Evolutionary conservation across 306 rosid genomes (phyloP), one percentile per base, ranked within the genome.

Genomic region (Prunus mira): DNA sequence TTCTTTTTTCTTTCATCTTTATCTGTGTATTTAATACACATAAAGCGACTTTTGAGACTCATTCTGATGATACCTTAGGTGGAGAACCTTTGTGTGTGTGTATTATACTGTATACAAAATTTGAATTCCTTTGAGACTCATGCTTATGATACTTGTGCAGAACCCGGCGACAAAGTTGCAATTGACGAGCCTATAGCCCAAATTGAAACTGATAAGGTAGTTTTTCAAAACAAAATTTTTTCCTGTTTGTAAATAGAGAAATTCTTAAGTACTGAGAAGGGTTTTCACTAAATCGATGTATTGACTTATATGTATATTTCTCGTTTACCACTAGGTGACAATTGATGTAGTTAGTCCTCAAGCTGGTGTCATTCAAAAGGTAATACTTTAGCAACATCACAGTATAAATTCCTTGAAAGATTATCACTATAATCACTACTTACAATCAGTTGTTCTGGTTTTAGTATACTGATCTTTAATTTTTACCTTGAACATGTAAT

Each of bases 151-250:
- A 24, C 43, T 24, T 69, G 67, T 63, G 77, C 89, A 89, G 93
- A 87, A 56, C 89, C 90, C 12, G 91, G 91, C 17, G 93, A 89
- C 82, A 83, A 68, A 65, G 89, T 85, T 13, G 76, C 82, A 75
- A 69, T 75, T 71, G 93, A 89, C 20, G 93, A 89, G 74, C 85
- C 87, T 65, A 89, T 89, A 60, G 88, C 91, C 58, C 91, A 87
- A 68, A 89, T 89, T 74, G 91, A 89, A 82, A 89, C 89, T 5
- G 91, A 87, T 46, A 87, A 89, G 93, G 89, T 89, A 76, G 11
- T 17, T 13, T 51, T 12, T 5, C 24, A 0, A 5, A 43, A 52
- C 43, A 51, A 51, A 50, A 22, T 60, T 66, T 34, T 66, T 34
- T 28, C 46, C 32, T 38, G 18, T 11, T 61, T 73, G 61, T 11